phyloP scores from a whole-genome alignment of 148 eudicot genomes.

The Drosera capensis region DNA sequence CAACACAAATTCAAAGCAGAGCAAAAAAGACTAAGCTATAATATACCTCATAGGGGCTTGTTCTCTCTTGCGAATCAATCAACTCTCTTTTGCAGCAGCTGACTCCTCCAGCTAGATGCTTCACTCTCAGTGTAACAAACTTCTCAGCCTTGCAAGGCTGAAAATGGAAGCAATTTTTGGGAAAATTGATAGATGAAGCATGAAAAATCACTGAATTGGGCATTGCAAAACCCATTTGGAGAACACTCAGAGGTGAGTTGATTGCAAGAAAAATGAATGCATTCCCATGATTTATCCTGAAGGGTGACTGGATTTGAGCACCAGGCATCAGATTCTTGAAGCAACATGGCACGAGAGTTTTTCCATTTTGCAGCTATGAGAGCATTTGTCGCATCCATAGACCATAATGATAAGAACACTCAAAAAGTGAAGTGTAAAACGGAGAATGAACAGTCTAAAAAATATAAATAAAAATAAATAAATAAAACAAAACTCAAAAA shows the following conservation, averaged over 20 bases:
- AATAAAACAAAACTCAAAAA: too few relatives aligned
- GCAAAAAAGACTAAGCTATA: neutral
- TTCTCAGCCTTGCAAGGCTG: conserved; percentile 3
- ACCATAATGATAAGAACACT: too few relatives aligned
- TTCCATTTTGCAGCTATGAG: too few relatives aligned
- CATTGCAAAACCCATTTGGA: conserved; percentile 16
- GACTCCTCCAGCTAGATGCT: conserved; percentile 7
- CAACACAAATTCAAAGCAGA: too few relatives aligned
- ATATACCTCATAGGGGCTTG: conserved; percentile 67
- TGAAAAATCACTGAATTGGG: conserved; percentile 11
- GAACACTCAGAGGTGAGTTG: neutral
- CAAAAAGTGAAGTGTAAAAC: too few relatives aligned
- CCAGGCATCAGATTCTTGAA: neutral
- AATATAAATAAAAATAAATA: too few relatives aligned
- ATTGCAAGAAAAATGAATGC: neutral
- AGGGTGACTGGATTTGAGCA: neutral
- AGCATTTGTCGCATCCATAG: too few relatives aligned
- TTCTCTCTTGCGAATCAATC: conserved; percentile 48
- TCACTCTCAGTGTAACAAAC: conserved; percentile 10
- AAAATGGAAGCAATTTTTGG: conserved; percentile 3
- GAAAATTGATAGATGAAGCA: neutral
- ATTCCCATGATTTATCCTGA: neutral
- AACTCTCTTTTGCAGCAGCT: conserved; percentile 15
- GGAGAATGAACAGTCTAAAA: too few relatives aligned
- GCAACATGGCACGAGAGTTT: too few relatives aligned